Base-by-base conservation (phyloP, 352 stramenopile genomes). In the Globisporangium paroecandrum region DNA sequence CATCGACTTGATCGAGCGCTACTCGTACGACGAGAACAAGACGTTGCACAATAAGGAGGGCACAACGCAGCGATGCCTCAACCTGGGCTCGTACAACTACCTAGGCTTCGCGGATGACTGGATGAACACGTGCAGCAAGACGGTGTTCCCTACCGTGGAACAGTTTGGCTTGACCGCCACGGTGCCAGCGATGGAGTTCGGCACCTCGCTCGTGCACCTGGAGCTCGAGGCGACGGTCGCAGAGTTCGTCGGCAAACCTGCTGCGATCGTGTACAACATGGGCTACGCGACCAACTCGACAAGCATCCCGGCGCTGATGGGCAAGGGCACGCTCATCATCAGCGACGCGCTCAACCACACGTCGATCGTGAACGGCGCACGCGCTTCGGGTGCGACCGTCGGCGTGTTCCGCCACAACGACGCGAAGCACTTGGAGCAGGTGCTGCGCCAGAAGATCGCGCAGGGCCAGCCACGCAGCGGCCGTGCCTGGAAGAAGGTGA, bases 41-140 rank as follows among this genome's bases (percentile, higher is more conserved):
- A 82, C 81, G 13, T 54, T 73, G n/a, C 38, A 27, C n/a, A 62
- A 67, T 36, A 68, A 65, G 25, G 65, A 72, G 1, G 69, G 59
- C 5, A 12, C 7, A 6, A 38, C 63, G 8, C 72, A 80, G 15
- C 67, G 78, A 25, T 98, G 89, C 70, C 66, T 98, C 25, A 99
- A 99, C 76, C 75, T 99, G 2, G 95, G 94, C 25, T 97, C 82
- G 57, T 99, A 99, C 86, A 99, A 99, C 79, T 99, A 99, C 75
- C 78, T 99, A 2, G 96, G 96, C n/a, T 99, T 99, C 78, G 96
- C 93, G 1, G 96, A 98, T 73, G 94, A 99, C 75, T 98, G 94
- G 95, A 79, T 96, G 65, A 71, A 81, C 55, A 98, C 91, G 15
- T 99, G 96, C 74, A 71, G 76, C 53, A 57, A 77, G 1, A 69